Conservation (phyloP, 306 rosid species). For the Dalbergia cultrata region DNA sequence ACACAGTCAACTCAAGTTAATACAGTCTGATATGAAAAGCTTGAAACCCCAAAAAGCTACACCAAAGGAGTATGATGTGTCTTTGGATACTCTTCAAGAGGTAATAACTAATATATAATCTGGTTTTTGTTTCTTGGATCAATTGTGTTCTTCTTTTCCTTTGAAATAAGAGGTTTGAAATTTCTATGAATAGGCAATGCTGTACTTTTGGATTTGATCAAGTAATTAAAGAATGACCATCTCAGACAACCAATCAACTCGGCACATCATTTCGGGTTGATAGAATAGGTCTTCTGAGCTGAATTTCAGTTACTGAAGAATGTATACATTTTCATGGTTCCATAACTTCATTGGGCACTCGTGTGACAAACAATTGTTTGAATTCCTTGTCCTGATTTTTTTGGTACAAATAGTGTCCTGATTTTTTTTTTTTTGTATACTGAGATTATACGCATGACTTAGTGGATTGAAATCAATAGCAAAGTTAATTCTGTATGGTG, state of each 20-base stretch:
- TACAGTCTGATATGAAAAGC: conserved; percentile 66
- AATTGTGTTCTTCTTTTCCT: conserved; percentile 29
- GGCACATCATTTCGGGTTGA: conserved; percentile 42
- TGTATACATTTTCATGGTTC: conserved; percentile 46
- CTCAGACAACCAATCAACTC: conserved; percentile 39
- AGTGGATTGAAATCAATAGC: conserved; percentile 14
- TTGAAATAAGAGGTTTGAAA: conserved; percentile 20
- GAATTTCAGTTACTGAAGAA: conserved; percentile 39
- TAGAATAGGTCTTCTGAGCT: conserved; percentile 39
- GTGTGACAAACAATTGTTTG: conserved; percentile 16
- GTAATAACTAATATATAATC: conserved; percentile 44
- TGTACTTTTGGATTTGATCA: conserved; percentile 81
- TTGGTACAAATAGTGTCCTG: too few relatives aligned
- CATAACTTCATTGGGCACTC: conserved; percentile 44
- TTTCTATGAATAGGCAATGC: conserved; percentile 88
- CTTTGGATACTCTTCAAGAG: conserved; percentile 65
- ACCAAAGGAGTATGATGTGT: conserved; percentile 48
- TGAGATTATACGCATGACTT: conserved; percentile 36
- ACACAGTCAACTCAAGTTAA: conserved; percentile 58
- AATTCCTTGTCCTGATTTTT: conserved; percentile 28
- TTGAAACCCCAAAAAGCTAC: conserved; percentile 53
- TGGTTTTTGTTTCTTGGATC: background rate
- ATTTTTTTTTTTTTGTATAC: background rate
- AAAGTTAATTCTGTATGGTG: background rate
- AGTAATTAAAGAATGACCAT: conserved; percentile 41